phyloP scores from a whole-genome alignment of 2,329 filamentous ascomycete species.

The Coniosporium tulheliwenetii region DNA sequence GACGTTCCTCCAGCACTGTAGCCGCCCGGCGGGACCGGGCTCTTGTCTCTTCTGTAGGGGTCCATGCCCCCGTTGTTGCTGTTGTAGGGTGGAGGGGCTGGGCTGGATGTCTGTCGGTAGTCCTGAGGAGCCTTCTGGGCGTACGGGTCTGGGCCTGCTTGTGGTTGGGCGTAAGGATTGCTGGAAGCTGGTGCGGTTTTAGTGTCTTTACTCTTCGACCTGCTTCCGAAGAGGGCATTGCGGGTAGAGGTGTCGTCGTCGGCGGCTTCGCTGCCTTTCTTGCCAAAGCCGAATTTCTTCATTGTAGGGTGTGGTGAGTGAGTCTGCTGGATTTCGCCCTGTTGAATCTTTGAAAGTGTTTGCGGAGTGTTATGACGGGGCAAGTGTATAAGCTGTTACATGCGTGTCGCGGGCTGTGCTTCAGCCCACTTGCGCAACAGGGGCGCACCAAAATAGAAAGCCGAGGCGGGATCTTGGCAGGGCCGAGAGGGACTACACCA shows the following conservation, averaged over 20 bases:
- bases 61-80: constrained; percentile 15
- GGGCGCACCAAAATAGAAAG: too few species aligned
- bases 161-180: constrained; percentile 41
- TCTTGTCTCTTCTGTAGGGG: constrained; percentile 25
- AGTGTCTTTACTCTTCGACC: constrained; percentile 34
- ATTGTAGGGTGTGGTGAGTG: constrained; percentile 10
- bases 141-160: constrained; percentile 15
- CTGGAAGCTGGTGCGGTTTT: constrained; percentile 29
- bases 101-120: constrained; percentile 10
- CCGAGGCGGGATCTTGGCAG: too few species aligned
- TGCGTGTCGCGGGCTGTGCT: too few species aligned
- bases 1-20: constrained; percentile 20
- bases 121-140: constrained; percentile 13
- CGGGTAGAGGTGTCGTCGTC: constrained; percentile 34
- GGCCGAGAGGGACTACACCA: too few species aligned
- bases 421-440: too few species aligned
- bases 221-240: constrained; percentile 42
- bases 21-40: constrained; percentile 25
- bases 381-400: too few species aligned
- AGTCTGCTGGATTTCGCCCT: too few species aligned
- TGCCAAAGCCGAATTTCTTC: constrained; percentile 31
- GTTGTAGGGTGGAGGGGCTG: constrained; percentile 17
- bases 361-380: too few species aligned
- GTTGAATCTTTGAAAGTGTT: too few species aligned
- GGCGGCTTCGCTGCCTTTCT: constrained; percentile 34